phyloP scores from a whole-genome alignment of 2,329 filamentous ascomycete genomes.

The Xylaria sp. region DNA sequence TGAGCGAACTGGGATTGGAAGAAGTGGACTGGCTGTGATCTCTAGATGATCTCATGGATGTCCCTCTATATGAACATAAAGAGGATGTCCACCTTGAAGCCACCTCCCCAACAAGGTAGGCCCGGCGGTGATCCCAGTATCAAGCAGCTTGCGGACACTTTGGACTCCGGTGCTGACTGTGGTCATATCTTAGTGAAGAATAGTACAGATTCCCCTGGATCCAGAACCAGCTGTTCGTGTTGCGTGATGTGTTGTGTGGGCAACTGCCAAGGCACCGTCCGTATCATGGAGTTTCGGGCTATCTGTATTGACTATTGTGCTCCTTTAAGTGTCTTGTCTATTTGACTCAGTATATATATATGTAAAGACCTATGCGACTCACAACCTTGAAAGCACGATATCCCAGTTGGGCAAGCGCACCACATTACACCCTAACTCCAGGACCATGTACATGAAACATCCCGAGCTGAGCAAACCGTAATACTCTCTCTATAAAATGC shows the following conservation, averaged over 20 bases:
- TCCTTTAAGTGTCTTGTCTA: constrained; percentile 38
- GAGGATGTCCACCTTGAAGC: background rate
- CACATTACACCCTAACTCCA: constrained; percentile 28
- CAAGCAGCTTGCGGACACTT: background rate
- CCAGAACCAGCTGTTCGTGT: background rate
- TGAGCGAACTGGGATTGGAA: background rate
- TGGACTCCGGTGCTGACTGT: background rate
- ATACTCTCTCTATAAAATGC: constrained; percentile 23
- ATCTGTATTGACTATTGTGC: background rate
- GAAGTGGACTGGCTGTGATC: too few relatives aligned
- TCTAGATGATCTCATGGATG: too few relatives aligned
- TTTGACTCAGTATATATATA: constrained; percentile 19
- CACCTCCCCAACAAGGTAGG: background rate
- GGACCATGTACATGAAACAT: constrained; percentile 14
- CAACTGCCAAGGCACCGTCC: background rate
- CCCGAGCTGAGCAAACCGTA: background rate
- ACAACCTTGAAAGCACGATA: background rate
- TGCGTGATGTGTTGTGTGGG: background rate
- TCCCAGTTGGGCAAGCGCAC: constrained; percentile 5
- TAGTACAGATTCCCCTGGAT: background rate
- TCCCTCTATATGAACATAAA: background rate
- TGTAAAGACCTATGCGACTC: constrained; percentile 28
- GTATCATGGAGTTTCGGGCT: background rate
- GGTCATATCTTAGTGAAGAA: background rate
- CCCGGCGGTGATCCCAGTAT: background rate